Base-by-base conservation (phyloP, 2,329 filamentous ascomycete genomes). In the Fusarium miscanthi region DNA sequence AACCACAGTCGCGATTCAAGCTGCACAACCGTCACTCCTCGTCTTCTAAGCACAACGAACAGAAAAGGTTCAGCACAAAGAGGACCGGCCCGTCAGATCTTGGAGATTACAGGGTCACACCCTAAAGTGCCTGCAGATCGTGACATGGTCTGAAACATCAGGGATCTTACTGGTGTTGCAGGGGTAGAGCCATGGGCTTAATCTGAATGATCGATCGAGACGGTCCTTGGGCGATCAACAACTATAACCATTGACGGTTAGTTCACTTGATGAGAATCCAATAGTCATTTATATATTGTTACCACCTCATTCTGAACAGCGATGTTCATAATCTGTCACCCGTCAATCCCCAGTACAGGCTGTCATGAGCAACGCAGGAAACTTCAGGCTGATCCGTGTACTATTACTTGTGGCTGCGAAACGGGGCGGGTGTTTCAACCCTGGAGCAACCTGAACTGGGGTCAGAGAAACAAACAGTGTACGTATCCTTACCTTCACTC, bases 31-130 rank as follows among this genome's bases (percentile, higher is more conserved):
- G 21, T 42, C 27, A 40, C 41, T 58, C 37, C 52, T 62, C 68
- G 63, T 70, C 72, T 72, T 63, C 64, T 48, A 63, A 49, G 52
- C 40, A 53, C 30, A 45, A 21, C 30, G 43, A 60, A 66, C 25
- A 59, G 45, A 62, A 57, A 70, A 19, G 40, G 49, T 38, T 57
- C 35, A 63, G 59, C 51, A 53, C 23, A 61, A 59, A 60, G 41
- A 66, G 57, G 63, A 59, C 31, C 66, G 57, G 48, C 48, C 69
- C 60, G 57, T 37, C 51, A 70, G 70, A 76, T 76, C 64, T 59
- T 75, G 71, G 73, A 76, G 66, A 76, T 74, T 74, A 65, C 63
- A 76, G 73, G 74, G 72, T 58, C 64, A 52, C 38, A n/a, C 30
- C 33, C 43, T 54, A 69, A 63, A 74, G 70, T 73, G 62, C 70